Evolutionary conservation across 2,329 filamentous ascomycete species (phyloP), one percentile per base, ranked within the genome.

Genomic region (Trichoderma harzianum): DNA sequence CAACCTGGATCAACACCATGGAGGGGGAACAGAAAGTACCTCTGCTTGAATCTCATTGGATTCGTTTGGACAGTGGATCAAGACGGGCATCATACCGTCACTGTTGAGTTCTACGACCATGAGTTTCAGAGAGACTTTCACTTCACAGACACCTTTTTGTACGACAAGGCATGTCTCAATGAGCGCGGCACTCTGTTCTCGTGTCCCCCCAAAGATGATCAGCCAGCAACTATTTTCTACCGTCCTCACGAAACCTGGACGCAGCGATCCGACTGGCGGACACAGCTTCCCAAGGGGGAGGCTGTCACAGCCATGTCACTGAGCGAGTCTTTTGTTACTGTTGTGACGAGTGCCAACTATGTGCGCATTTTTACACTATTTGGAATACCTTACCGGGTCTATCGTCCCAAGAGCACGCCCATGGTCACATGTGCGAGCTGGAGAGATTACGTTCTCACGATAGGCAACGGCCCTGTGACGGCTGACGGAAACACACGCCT

Each of bases 21-120:
- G 97, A 90, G 94, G 74, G 96, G 96, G 1, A 96, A 97, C 80
- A 88, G 96, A 74, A 93, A 95, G 78, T 97, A 99, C 79, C 87
- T 99, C 1, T 97, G 94, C 78, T 88, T 98, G 53, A 98, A 98
- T 79, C 84, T 99, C 72, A 93, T 95, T 68, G 96, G 97, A 1
- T 96, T 97, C 78, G 93, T 98, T 10, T 99, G 96, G 94, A 98
- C 95, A 0, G 93, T 99, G 21, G 93, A 97, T 76, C 96, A 99
- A 81, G 95, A 98, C 78, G 93, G 92, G 0, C 92, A 95, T 76
- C 90, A 98, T 79, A 99, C 96, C 2, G 91, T 99, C 12, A 98
- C 95, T 0, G 95, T 98, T 2, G 96, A 98, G 78, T 99, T 99
- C 80, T 98, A 98, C 80, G 97, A 99, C 80, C 92, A 94, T 72